Conservation (phyloP, 108 stramenopile genomes). For the Stephanodiscus triporus region DNA sequence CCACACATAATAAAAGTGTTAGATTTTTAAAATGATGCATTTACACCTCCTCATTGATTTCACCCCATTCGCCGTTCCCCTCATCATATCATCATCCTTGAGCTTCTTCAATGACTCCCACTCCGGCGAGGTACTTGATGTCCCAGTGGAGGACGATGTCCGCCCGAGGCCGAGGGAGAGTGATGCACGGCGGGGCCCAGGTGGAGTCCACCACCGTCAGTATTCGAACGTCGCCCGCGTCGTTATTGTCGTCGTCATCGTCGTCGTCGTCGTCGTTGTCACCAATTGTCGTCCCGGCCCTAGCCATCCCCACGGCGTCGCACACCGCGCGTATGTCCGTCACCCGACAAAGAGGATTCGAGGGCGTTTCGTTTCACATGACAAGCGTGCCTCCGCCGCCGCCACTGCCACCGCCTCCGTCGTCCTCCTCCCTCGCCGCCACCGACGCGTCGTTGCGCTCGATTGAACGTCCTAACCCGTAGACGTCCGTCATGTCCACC, state of each 20-base stretch:
- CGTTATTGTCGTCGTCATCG: not conserved
- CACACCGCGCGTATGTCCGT: slow-evolving; percentile 71
- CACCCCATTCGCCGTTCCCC: no score
- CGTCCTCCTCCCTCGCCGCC: not conserved
- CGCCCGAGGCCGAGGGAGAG: slow-evolving; percentile 59
- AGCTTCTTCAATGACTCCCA: no score
- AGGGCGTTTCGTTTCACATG: slow-evolving; percentile 93
- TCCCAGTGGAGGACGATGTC: slow-evolving; percentile 14
- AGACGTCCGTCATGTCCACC: slow-evolving; percentile 62
- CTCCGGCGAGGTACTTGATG: no score
- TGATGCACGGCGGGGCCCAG: slow-evolving; percentile 82
- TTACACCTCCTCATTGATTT: no score
- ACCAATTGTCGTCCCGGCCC: not conserved
- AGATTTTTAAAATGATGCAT: no score
- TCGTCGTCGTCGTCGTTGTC: not conserved
- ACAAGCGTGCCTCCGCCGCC: slow-evolving; percentile 47
- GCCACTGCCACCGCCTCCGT: no score
- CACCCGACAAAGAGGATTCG: slow-evolving; percentile 84
- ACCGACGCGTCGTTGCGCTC: slow-evolving; percentile 26
- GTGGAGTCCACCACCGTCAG: slow-evolving; percentile 89
- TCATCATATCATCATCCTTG: no score
- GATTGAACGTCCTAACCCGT: slow-evolving; percentile 26
- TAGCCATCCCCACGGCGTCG: slow-evolving; percentile 26
- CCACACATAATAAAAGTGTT: no score
- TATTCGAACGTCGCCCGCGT: slow-evolving; percentile 17